phyloP scores from a whole-genome alignment of 805 yeast species.

The Myxozyma neotropica region DNA sequence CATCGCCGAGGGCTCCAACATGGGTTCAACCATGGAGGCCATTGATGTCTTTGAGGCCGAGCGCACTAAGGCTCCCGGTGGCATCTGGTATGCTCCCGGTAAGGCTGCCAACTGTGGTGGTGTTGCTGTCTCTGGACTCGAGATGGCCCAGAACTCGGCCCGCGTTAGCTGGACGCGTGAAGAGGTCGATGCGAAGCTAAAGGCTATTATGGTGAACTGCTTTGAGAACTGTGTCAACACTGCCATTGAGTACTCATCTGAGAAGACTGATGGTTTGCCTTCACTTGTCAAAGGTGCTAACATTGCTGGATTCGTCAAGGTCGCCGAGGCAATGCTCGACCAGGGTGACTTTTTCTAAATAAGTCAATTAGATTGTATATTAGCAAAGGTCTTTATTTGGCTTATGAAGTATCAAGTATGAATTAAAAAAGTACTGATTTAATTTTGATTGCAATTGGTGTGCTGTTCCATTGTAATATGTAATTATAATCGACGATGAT shows the following conservation, averaged over 20 bases:
- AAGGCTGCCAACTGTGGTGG: slow-evolving; percentile 99
- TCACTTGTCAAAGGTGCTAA: slow-evolving; percentile 98
- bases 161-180: slow-evolving; percentile 88
- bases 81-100: slow-evolving; percentile 99
- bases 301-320: slow-evolving; percentile 98
- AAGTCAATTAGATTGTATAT: not conserved
- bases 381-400: not conserved
- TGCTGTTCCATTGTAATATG: too few relatives aligned
- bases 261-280: slow-evolving; percentile 72
- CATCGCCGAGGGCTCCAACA: slow-evolving; percentile 98
- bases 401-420: too few relatives aligned
- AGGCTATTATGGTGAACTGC: slow-evolving; percentile 89
- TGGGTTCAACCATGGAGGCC: slow-evolving; percentile 99
- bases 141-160: slow-evolving; percentile 99
- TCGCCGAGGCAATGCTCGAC: slow-evolving; percentile 96
- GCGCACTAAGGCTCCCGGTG: slow-evolving; percentile 41
- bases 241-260: slow-evolving; percentile 72
- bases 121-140: slow-evolving; percentile 97
- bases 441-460: too few relatives aligned
- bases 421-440: too few relatives aligned
- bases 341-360: slow-evolving; percentile 72
- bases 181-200: slow-evolving; percentile 88
- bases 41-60: slow-evolving; percentile 82
- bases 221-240: slow-evolving; percentile 91
- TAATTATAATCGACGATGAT: too few relatives aligned